A percentile compares a stretch with the other conserved stretches of the same genome.
Conservation (phyloP, 805 yeast species). For the Candida hungchunana region DNA sequence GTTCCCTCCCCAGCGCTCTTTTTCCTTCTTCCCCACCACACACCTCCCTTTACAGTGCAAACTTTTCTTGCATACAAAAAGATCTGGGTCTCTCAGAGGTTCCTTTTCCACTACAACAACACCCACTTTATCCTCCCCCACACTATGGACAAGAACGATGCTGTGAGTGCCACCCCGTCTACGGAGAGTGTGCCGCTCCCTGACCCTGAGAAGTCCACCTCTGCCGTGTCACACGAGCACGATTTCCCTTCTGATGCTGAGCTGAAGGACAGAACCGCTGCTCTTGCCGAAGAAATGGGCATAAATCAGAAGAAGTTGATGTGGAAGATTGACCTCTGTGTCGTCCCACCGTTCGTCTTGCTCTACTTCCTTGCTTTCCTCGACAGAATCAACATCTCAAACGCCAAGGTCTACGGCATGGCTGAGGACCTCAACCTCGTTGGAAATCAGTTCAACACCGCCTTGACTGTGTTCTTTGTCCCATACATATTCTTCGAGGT, state of each 20-base stretch:
- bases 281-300: constrained; percentile 40
- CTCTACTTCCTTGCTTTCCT: constrained; percentile 72
- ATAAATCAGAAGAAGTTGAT: constrained; percentile 52
- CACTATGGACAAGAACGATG: no score
- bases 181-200: no score
- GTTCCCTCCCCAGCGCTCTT: no score
- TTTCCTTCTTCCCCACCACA: no score
- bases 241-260: constrained; percentile 21
- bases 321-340: constrained; percentile 54
- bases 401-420: constrained; percentile 74
- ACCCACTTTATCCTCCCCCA: no score
- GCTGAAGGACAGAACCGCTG: constrained; percentile 22
- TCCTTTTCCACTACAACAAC: no score
- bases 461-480: constrained; percentile 43
- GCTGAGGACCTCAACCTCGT: constrained; percentile 46
- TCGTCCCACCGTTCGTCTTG: constrained; percentile 73
- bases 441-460: constrained; percentile 39
- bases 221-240: constrained; percentile 4
- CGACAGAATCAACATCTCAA: constrained; percentile 79
- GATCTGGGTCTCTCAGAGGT: no score
- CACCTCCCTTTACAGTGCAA: no score
- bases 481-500: constrained; percentile 40
- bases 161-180: no score
- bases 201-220: constrained; percentile 8
- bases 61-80: no score